Evolutionary conservation across 768 basidiomycete species (phyloP).

Genomic region (Tricholoma bakamatsutake): DNA sequence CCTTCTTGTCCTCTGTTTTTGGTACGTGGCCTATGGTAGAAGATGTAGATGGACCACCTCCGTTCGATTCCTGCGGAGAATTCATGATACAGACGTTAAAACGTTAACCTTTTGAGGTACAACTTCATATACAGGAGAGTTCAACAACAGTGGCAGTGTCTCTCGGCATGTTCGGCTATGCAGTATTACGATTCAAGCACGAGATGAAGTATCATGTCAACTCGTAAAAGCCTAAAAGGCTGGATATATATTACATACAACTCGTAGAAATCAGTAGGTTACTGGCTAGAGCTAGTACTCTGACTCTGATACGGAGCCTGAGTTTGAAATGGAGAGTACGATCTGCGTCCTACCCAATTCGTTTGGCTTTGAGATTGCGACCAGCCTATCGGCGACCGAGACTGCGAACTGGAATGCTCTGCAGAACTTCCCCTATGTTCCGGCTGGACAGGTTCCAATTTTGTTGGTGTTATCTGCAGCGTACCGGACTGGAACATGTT

Average conservation of each 20-base stretch:
- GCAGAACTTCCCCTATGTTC: not conserved
- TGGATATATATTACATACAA: not conserved
- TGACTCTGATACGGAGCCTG: slow-evolving; percentile 54
- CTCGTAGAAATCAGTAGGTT: not conserved
- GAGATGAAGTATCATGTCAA: no score
- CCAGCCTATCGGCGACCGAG: slow-evolving; percentile 12
- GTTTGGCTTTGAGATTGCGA: slow-evolving; percentile 16
- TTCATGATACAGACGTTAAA: not conserved
- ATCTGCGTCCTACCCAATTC: slow-evolving; percentile 18
- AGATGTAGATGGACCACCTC: not conserved
- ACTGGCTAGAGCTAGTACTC: slow-evolving; percentile 24
- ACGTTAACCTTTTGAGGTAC: not conserved
- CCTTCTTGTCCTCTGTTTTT: not conserved
- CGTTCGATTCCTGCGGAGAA: not conserved
- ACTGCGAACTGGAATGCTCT: slow-evolving; percentile 1
- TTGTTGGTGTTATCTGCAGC: slow-evolving; percentile 15
- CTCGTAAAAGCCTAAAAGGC: no score
- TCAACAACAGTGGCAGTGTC: not conserved
- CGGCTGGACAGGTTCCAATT: not conserved
- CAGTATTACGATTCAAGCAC: no score
- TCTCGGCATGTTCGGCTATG: not conserved
- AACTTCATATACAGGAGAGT: no score
- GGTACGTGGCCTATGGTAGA: not conserved
- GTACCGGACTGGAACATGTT: slow-evolving; percentile 23
- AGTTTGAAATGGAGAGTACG: slow-evolving; percentile 39